phyloP scores from a whole-genome alignment of 495 filamentous ascomycete species.

The Penicillium alfredii region DNA sequence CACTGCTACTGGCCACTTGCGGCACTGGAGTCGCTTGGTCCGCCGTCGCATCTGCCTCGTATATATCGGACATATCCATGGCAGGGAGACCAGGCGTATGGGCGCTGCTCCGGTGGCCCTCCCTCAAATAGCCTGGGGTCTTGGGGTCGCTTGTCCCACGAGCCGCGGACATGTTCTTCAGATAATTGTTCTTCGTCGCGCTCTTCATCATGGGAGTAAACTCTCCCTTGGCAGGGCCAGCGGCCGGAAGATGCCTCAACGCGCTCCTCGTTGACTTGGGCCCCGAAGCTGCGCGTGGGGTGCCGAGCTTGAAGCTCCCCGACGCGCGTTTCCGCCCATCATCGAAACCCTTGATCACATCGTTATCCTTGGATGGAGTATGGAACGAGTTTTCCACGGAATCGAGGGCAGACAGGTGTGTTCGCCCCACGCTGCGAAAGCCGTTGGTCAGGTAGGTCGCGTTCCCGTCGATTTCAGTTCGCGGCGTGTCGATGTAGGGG shows the following conservation, averaged over 20 bases:
- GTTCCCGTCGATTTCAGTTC: slow-evolving; percentile 69
- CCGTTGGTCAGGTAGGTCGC: slow-evolving; percentile 67
- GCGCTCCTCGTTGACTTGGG: slow-evolving; percentile 39
- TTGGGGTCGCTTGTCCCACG: slow-evolving; percentile 51
- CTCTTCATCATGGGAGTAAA: slow-evolving; percentile 94
- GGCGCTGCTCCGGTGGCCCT: slow-evolving; percentile 53
- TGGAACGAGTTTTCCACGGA: slow-evolving; percentile 80
- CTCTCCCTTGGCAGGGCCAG: slow-evolving; percentile 59
- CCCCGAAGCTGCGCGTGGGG: slow-evolving; percentile 59
- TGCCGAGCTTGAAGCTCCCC: slow-evolving; percentile 53
- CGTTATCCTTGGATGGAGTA: slow-evolving; percentile 73
- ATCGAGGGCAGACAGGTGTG: slow-evolving; percentile 60
- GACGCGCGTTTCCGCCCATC: slow-evolving; percentile 49
- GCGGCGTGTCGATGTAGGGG: slow-evolving; percentile 68
- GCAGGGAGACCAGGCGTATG: slow-evolving; percentile 59
- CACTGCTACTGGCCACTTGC: slow-evolving; percentile 68
- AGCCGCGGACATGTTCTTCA: slow-evolving; percentile 47
- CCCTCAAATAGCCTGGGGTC: slow-evolving; percentile 65
- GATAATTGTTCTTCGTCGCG: slow-evolving; percentile 71
- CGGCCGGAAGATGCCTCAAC: slow-evolving; percentile 59
- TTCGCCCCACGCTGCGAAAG: slow-evolving; percentile 40
- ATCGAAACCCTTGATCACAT: slow-evolving; percentile 62
- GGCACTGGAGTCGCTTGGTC: slow-evolving; percentile 60
- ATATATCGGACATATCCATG: slow-evolving; percentile 58
- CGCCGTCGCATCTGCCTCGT: slow-evolving; percentile 55